Percentiles rank a stretch among this genome's conserved stretches.
phyloP scores from a whole-genome alignment of 768 basidiomycete species.

The Trametes villosa region DNA sequence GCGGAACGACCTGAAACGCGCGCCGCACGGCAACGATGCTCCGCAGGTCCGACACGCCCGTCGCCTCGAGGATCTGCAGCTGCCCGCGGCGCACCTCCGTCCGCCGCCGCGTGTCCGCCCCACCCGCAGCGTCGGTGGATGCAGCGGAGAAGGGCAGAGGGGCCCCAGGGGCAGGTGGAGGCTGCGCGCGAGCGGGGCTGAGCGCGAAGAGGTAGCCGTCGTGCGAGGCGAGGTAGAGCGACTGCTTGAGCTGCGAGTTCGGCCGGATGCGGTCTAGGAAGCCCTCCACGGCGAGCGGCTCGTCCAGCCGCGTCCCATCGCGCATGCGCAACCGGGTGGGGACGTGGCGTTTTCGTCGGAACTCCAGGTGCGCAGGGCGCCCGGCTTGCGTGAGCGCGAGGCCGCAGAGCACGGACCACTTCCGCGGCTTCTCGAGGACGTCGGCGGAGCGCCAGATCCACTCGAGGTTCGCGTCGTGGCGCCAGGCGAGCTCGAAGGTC shows the following conservation, averaged over 20 bases:
- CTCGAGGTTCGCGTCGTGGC: constrained; percentile 71
- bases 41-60: constrained; percentile 76
- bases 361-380: constrained; percentile 62
- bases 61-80: constrained; percentile 63
- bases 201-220: constrained; percentile 74
- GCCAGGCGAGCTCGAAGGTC: constrained; percentile 78
- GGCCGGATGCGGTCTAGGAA: constrained; percentile 76
- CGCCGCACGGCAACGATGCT: constrained; percentile 67
- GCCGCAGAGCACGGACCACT: constrained; percentile 79
- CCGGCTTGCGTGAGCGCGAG: constrained; percentile 71
- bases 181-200: constrained; percentile 54
- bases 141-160: constrained; percentile 33
- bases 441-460: constrained; percentile 85
- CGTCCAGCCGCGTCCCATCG: constrained; percentile 56
- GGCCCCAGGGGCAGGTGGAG: constrained; percentile 70
- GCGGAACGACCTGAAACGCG: constrained; percentile 54
- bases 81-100: constrained; percentile 65
- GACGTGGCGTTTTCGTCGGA: constrained; percentile 75
- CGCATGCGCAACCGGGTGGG: constrained; percentile 49
- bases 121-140: constrained; percentile 26
- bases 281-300: constrained; percentile 86
- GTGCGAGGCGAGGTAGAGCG: constrained; percentile 72
- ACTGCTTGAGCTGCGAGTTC: constrained; percentile 58
- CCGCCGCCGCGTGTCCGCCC: constrained; percentile 46
- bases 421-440: constrained; percentile 59